These are phyloP conservation scores for Yamadazyma oceani DNA, from an alignment of 1,139 yeast species.

Conservation along the genomic window DNA sequence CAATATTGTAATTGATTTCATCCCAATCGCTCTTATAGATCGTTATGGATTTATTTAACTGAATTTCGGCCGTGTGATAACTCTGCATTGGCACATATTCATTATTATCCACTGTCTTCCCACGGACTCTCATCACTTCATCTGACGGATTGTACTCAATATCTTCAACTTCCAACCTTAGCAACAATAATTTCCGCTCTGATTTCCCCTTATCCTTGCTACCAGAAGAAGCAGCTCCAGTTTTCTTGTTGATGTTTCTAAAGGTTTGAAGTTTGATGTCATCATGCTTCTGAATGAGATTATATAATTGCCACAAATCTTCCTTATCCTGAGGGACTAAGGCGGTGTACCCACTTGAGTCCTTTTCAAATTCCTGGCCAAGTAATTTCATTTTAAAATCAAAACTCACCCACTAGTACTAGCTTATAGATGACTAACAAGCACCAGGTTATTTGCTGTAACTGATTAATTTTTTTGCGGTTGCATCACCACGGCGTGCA, in stretches of 20 bases:
- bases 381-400: conserved; percentile 19
- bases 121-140: conserved; percentile 75
- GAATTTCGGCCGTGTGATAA: conserved; percentile 84
- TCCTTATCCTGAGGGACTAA: conserved; percentile 85
- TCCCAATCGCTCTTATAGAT: conserved; percentile 82
- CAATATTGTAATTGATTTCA: conserved; percentile 60
- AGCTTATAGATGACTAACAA: too few species aligned
- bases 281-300: conserved; percentile 75
- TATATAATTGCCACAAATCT: conserved; percentile 87
- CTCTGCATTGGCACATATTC: conserved; percentile 84
- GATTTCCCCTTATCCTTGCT: conserved; percentile 47
- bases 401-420: too few species aligned
- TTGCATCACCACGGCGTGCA: too few species aligned
- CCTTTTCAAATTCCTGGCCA: conserved; percentile 35
- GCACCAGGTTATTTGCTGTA: too few species aligned
- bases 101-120: conserved; percentile 70
- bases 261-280: conserved; percentile 66
- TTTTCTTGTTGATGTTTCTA: conserved; percentile 57
- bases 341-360: conserved; percentile 63
- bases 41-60: conserved; percentile 66
- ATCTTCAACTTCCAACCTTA: conserved; percentile 62
- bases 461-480: too few species aligned
- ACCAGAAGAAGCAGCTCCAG: conserved; percentile 21
- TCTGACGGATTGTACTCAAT: conserved; percentile 80
- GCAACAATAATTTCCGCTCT: conserved; percentile 57